A percentile compares a stretch with the other conserved stretches of the same genome.
Evolutionary conservation across 2,329 filamentous ascomycete species (phyloP).

Genomic region (Thielaviopsis populi): DNA sequence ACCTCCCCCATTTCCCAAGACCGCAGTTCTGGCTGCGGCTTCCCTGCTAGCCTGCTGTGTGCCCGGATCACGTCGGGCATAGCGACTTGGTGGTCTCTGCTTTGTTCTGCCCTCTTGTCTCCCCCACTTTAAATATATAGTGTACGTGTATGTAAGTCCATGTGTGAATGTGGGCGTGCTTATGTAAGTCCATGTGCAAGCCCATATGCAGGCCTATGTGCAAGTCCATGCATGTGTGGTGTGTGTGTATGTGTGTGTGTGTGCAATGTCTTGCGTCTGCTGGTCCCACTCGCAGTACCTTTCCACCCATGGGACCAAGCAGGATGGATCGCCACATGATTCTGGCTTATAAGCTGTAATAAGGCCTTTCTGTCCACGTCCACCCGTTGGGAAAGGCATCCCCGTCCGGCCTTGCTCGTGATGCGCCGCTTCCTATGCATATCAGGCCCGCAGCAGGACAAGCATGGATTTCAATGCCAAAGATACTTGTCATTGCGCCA

Average conservation of each 20-base stretch:
- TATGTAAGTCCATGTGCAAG: too few relatives aligned
- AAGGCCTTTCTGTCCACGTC: not conserved
- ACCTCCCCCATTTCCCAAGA: not conserved
- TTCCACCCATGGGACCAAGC: not conserved
- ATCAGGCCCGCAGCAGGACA: not conserved
- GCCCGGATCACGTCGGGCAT: not conserved
- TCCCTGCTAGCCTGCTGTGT: not conserved
- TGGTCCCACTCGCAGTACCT: not conserved
- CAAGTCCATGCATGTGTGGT: too few relatives aligned
- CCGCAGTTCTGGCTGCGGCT: not conserved
- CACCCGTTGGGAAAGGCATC: too few relatives aligned
- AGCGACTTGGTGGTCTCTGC: not conserved
- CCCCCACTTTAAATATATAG: not conserved
- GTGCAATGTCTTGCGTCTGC: not conserved
- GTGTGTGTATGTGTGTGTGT: not conserved
- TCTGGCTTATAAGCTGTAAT: not conserved
- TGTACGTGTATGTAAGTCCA: too few relatives aligned
- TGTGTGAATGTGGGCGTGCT: too few relatives aligned
- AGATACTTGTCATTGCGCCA: not conserved
- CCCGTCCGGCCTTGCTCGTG: not conserved
- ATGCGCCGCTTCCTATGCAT: not conserved
- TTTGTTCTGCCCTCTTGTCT: not conserved
- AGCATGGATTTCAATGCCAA: not conserved
- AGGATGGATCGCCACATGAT: slow-evolving; percentile 1
- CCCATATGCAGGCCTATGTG: too few relatives aligned